Conservation (phyloP, 2,329 filamentous ascomycete species). For the Trematosphaeria pertusa region DNA sequence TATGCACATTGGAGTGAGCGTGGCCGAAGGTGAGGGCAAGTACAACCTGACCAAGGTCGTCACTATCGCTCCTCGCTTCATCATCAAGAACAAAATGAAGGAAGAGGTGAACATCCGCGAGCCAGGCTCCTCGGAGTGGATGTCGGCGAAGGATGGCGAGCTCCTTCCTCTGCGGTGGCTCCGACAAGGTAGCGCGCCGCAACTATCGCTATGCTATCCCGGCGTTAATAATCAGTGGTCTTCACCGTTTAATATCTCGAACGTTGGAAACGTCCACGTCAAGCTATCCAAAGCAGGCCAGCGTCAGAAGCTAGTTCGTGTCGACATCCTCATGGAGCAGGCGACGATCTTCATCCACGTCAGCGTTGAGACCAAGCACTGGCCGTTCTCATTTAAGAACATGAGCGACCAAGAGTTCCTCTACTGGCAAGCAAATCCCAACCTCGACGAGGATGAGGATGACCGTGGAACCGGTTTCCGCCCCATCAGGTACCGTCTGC, state of each 20-base stretch:
- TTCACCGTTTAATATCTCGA: slow-evolving; percentile 95
- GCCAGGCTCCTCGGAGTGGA: slow-evolving; percentile 85
- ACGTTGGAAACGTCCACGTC: slow-evolving; percentile 89
- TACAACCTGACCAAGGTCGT: slow-evolving; percentile 98
- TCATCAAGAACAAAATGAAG: slow-evolving; percentile 89
- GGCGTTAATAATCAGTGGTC: slow-evolving; percentile 98
- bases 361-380: slow-evolving; percentile 89
- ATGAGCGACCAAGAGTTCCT: slow-evolving; percentile 97
- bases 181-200: slow-evolving; percentile 81
- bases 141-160: slow-evolving; percentile 78
- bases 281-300: slow-evolving; percentile 92
- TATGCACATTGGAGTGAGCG: slow-evolving; percentile 88
- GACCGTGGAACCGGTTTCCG: slow-evolving; percentile 85
- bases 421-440: slow-evolving; percentile 94
- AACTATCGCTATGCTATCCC: slow-evolving; percentile 90
- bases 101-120: slow-evolving; percentile 92
- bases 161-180: slow-evolving; percentile 89
- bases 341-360: slow-evolving; percentile 94
- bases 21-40: slow-evolving; percentile 92
- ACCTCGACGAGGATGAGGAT: slow-evolving; percentile 88
- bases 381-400: slow-evolving; percentile 98
- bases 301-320: slow-evolving; percentile 83
- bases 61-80: slow-evolving; percentile 88
- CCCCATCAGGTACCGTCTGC: slow-evolving; percentile 89
- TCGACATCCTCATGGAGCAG: slow-evolving; percentile 90